Conservation (phyloP, 345 rosid genomes). For the Corchorus capsularis region DNA sequence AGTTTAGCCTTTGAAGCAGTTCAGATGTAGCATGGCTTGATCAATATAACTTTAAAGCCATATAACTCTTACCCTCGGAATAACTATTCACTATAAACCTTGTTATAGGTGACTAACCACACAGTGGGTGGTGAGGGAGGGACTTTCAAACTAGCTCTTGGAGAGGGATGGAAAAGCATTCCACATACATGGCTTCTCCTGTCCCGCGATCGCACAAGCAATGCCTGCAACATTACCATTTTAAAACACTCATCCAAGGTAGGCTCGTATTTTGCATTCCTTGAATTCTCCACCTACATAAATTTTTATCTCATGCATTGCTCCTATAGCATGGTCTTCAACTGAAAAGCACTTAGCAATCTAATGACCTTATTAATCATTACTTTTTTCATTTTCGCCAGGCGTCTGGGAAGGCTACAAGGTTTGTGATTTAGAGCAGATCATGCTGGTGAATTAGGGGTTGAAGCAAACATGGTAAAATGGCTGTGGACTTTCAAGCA, state of each 20-base stretch:
- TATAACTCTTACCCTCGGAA: not conserved
- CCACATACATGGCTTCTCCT: conserved; percentile 76
- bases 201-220: conserved; percentile 44
- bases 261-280: conserved; percentile 17
- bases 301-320: not conserved
- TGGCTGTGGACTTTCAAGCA: too few relatives aligned
- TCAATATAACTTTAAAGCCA: not conserved
- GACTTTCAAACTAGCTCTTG: conserved; percentile 74
- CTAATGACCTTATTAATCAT: not conserved
- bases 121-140: conserved; percentile 78
- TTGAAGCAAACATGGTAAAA: not conserved
- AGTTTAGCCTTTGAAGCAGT: conserved; percentile 23
- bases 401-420: too few relatives aligned
- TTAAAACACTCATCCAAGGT: conserved; percentile 74
- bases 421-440: not conserved
- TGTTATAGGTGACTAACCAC: conserved; percentile 74
- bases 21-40: not conserved
- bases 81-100: not conserved
- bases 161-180: conserved; percentile 85
- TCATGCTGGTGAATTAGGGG: not conserved
- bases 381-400: too few relatives aligned
- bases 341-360: not conserved
- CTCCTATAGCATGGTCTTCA: not conserved
- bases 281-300: not conserved
- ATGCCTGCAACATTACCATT: conserved; percentile 39